Evolutionary conservation across 176 grass and related monocot genomes (phyloP), one percentile per base, ranked within the genome.

Genomic region (Pontederia crassipes): DNA sequence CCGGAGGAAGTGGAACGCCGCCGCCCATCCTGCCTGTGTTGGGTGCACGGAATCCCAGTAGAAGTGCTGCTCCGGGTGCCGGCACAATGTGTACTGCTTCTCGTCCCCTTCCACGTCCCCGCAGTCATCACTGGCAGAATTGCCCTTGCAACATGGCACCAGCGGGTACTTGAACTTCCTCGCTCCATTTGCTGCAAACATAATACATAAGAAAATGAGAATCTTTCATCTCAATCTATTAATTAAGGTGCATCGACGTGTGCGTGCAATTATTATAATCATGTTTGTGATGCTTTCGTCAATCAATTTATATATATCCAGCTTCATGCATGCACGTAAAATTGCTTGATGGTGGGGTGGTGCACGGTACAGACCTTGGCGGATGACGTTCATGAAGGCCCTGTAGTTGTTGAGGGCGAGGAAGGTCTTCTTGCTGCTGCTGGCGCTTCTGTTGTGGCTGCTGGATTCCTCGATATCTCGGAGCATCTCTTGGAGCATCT

Each of bases 41-140:
- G 83, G 86, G 62, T 90, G 91, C 1, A 80, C 86, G 12, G 84
- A 75, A 28, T 96, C 91, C 91, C 86, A 96, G 71, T 87, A 96
- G 69, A 96, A 84, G 16, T 87, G 67, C 2, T 81, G 59, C 11
- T 50, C 54, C 0, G 80, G 72, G 24, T 87, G 74, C 12, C 12
- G 27, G 48, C 86, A 90, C 12, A 96, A 49, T 18, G 46, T 13
- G 78, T 90, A 90, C 72, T 55, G 55, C 28, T 68, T 82, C 46
- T 86, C 86, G 49, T 52, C 70, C 9, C 75, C 83, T 60, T 96
- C 86, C 52, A 78, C n/a, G 65, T 96, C 52, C 10, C 91, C 91
- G 71, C 86, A 96, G 58, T 83, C 67, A 3, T 71, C 79, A 49
- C 72, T 79, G 4, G 72, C 28, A 54, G 8, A 46, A 14, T 79